Conservation (phyloP, 208 protist genomes). For the Leishmania turanica region DNA sequence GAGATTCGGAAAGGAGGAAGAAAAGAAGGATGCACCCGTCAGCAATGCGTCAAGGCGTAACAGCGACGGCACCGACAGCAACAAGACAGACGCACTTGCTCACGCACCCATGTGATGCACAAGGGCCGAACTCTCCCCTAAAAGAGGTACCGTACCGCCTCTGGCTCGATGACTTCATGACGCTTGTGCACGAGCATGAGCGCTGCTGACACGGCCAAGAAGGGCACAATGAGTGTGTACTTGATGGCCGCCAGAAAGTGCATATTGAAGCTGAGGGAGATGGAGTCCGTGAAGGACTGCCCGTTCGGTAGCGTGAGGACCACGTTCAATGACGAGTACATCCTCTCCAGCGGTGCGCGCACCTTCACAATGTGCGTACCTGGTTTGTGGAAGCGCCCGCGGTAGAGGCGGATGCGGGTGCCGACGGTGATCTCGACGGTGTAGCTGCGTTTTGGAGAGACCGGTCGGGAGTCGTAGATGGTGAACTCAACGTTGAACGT, state of each 20-base stretch:
- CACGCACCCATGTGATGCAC: neutral
- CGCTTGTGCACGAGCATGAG: conserved; percentile 68
- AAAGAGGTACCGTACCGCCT: conserved; percentile 13
- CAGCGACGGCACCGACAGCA: neutral
- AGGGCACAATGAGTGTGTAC: conserved; percentile 77
- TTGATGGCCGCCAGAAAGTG: conserved; percentile 85
- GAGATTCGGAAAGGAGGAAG: neutral
- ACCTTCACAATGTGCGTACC: conserved; percentile 59
- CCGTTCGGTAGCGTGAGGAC: conserved; percentile 69
- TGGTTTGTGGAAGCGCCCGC: conserved; percentile 38
- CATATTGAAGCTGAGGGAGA: conserved; percentile 85
- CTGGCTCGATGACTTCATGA: conserved; percentile 42
- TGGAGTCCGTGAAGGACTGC: conserved; percentile 73
- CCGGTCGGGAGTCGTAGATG: conserved; percentile 61
- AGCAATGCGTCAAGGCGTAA: neutral
- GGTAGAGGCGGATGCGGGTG: conserved; percentile 54
- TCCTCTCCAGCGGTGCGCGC: conserved; percentile 59
- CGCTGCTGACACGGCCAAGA: conserved; percentile 52
- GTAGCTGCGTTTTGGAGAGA: conserved; percentile 43
- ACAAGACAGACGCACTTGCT: neutral
- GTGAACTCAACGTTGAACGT: conserved; percentile 66
- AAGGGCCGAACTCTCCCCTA: neutral
- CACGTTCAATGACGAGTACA: conserved; percentile 63
- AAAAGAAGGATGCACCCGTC: neutral
- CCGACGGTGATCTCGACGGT: conserved; percentile 71